Evolutionary conservation across 2,329 filamentous ascomycete genomes (phyloP), one percentile per base, ranked within the genome.

Genomic region (Conoideocrella luteorostrata): DNA sequence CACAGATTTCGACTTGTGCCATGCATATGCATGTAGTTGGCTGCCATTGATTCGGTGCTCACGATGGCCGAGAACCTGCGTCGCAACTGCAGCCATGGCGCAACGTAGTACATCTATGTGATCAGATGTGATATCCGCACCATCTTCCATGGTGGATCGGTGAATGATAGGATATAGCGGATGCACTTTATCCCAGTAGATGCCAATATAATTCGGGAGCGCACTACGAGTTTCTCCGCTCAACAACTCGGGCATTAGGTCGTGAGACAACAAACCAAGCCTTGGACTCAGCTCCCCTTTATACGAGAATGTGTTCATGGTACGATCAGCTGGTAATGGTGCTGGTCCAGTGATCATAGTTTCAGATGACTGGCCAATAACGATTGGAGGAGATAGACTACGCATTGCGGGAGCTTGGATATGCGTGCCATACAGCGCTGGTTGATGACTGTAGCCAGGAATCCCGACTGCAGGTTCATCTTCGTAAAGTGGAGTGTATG

Each of bases 31-130:
- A 58, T 78, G 72, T 53, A 79, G 62, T 44, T 70, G 62, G 41
- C 66, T 69, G 22, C 74, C 74, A 51, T 68, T 68, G 45, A 63
- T 63, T 45, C 74, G 71, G 55, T 77, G 69, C 39, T 75, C 71
- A 56, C 65, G 66, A 53, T 64, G 61, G 39, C 64, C 58, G 42
- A 76, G 59, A 47, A 68, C 71, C 52, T 78, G 74, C 18, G 74
- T 71, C 36, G 71, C 75, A 23, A 78, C 57, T n/a, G 75, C 75
- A 18, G 74, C 75, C 75, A 79, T 78, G 47, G 74, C 72, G 47
- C 67, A 77, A 12, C 62, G 67, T 36, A 78, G 60, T 33, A 72
- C 59, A 42, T 74, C 68, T 6, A 58, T 28, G 22, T 63, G 57
- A 42, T 71, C 67, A 4, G 60, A 57, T 7, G 47, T 46, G 21